phyloP scores from a whole-genome alignment of 2,329 filamentous ascomycete genomes.

The Fusarium keratoplasticum region DNA sequence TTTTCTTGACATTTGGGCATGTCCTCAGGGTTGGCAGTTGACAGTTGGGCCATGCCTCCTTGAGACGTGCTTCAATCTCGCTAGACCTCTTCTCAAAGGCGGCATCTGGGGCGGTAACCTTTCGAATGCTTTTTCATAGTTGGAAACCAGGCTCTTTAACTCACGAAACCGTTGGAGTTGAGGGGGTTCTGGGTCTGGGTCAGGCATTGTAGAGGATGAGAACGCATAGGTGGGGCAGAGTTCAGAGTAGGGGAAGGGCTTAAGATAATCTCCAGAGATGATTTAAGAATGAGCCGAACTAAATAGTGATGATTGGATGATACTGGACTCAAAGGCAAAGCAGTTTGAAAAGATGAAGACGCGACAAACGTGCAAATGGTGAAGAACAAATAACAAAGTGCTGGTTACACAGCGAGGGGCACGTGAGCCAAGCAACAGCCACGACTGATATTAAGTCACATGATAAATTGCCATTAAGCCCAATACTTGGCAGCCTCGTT shows the following conservation, averaged over 20 bases:
- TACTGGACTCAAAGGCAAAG: rapidly evolving
- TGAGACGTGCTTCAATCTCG: not conserved
- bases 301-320: not conserved
- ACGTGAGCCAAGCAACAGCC: not conserved
- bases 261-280: not conserved
- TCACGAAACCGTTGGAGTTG: slow-evolving; percentile 1
- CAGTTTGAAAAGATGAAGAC: not conserved
- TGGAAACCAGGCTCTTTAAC: slow-evolving; percentile 10
- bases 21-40: not conserved
- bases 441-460: not conserved
- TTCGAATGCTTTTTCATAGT: slow-evolving; percentile 1
- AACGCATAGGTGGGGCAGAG: not conserved
- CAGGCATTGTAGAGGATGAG: not conserved
- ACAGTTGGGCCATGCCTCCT: not conserved
- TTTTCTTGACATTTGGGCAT: not conserved
- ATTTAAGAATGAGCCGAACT: not conserved
- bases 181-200: not conserved
- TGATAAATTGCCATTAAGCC: not conserved
- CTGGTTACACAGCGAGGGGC: not conserved
- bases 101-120: not conserved
- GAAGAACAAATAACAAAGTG: not conserved
- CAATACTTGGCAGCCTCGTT: not conserved
- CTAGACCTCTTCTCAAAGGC: not conserved
- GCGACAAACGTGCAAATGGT: not conserved
- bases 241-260: not conserved